Conservation (phyloP, 2,329 filamentous ascomycete genomes). For the Penicillium aurantiogriseum region DNA sequence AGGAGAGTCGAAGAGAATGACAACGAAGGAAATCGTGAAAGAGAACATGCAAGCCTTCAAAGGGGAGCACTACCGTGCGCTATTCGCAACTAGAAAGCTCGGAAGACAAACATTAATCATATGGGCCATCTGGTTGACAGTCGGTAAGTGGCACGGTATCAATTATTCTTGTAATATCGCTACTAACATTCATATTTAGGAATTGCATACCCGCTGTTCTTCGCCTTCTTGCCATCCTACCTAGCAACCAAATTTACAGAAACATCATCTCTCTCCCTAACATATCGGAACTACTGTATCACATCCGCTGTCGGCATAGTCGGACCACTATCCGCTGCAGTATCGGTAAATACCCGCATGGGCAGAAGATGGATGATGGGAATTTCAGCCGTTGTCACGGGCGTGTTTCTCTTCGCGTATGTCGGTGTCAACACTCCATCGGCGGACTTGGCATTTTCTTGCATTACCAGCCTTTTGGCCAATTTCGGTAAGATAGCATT, state of each 20-base stretch:
- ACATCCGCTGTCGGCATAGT: constrained; percentile 40
- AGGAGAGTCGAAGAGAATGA: constrained; percentile 12
- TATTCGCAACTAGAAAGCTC: constrained; percentile 30
- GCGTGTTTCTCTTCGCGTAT: constrained; percentile 49
- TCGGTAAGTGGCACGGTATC: constrained; percentile 18
- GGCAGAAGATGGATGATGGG: constrained; percentile 49
- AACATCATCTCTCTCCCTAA: constrained; percentile 19
- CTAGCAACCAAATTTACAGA: constrained; percentile 41
- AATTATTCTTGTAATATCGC: not conserved
- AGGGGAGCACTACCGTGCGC: constrained; percentile 25
- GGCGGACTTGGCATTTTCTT: constrained; percentile 34
- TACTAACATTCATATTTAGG: constrained; percentile 21
- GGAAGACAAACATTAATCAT: constrained; percentile 36
- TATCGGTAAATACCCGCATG: constrained; percentile 43
- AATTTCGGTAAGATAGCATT: constrained; percentile 28
- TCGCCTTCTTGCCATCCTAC: constrained; percentile 50
- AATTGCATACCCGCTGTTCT: constrained; percentile 50
- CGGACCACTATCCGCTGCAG: constrained; percentile 45
- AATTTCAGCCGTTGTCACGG: constrained; percentile 45
- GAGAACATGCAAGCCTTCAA: constrained; percentile 33
- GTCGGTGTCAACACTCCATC: constrained; percentile 43
- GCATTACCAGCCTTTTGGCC: constrained; percentile 48
- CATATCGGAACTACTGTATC: constrained; percentile 31
- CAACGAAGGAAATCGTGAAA: constrained; percentile 27
- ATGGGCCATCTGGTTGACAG: constrained; percentile 47